These are phyloP conservation scores for Apostasia shenzhenica DNA, from an alignment of 106 monocot genomes.

Conservation along the genomic window DNA sequence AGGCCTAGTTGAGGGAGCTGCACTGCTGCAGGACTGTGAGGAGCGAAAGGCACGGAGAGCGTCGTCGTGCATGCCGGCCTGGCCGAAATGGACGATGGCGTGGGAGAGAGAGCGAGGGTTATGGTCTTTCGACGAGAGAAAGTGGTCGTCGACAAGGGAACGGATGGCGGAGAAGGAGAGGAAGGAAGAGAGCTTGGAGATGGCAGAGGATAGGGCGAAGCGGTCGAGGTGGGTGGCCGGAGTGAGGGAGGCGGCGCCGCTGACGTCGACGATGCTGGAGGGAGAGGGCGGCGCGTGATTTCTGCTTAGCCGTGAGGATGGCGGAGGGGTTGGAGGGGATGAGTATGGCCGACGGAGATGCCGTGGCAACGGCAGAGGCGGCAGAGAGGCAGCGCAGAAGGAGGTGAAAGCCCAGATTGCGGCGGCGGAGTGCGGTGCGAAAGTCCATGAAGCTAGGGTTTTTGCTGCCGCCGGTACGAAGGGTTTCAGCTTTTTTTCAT, in stretches of 20 bases:
- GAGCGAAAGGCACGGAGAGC: slow-evolving; percentile 43
- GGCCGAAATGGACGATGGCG: slow-evolving; percentile 77
- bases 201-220: slow-evolving; percentile 55
- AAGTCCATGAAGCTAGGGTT: background rate
- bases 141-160: slow-evolving; percentile 25
- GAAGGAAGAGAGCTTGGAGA: slow-evolving; percentile 36
- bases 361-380: background rate
- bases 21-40: slow-evolving; percentile 17
- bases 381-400: slow-evolving; percentile 7
- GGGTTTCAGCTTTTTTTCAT: background rate
- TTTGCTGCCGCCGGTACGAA: background rate
- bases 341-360: slow-evolving; percentile 38
- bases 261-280: slow-evolving; percentile 49
- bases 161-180: slow-evolving; percentile 31
- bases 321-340: slow-evolving; percentile 47
- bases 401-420: slow-evolving; percentile 14
- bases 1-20: slow-evolving; percentile 81
- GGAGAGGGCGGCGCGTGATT: slow-evolving; percentile 62
- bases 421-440: background rate
- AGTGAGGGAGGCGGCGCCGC: slow-evolving; percentile 49
- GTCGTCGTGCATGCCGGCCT: slow-evolving; percentile 62
- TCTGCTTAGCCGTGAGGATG: slow-evolving; percentile 47
- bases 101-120: slow-evolving; percentile 25
- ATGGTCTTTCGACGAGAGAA: slow-evolving; percentile 13
- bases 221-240: slow-evolving; percentile 56